Base-by-base conservation (phyloP, 2,329 filamentous ascomycete species). In the Eurotiales sp. region DNA sequence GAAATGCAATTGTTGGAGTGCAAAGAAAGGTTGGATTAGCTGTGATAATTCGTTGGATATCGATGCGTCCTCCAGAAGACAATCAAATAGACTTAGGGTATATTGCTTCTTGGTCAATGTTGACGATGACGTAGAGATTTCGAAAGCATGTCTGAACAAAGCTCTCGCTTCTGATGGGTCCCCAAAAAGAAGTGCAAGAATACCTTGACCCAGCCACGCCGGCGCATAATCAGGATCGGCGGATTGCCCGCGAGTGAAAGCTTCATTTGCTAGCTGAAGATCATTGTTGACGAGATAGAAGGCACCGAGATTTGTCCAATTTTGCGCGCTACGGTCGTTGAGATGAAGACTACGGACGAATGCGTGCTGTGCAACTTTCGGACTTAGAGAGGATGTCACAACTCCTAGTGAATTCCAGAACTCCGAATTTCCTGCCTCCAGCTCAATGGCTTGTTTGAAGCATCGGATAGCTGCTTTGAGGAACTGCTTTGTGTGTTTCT, bases 381-480 rank as follows among this genome's bases (percentile, higher is more conserved):
- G 87, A 63, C 88, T 96, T 58, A 96, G 79, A 41, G 83, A 83
- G 56, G 89, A 91, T 2, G 93, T 96, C 22, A 88, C 90, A 3
- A 97, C 89, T 45, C 92, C 93, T 2, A 99, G 78, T 0, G 93
- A 86, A 64, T 97, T 97, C 93, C 93, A 99, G 68, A 97, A 97
- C 59, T 97, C 92, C 0, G 89, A 77, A 64, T 97, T 99, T 46
- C 90, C 88, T 6, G 91, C 88, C 69, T 99, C 95, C 1, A 96
- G 78, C 70, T 97, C 93, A 58, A 99, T 99, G 1, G 93, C 88
- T 40, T 89, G 81, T 72, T 99, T 99, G 79, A 99, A 97, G 61
- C 89, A 93, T 50, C 85, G 81, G 56, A 97, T 86, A 1, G 93
- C 82, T 6, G 90, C 85, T 66, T 87, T 91, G 42, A 93, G 76